Base-by-base conservation (phyloP, 352 stramenopile species). In the Pythium oligandrum region DNA sequence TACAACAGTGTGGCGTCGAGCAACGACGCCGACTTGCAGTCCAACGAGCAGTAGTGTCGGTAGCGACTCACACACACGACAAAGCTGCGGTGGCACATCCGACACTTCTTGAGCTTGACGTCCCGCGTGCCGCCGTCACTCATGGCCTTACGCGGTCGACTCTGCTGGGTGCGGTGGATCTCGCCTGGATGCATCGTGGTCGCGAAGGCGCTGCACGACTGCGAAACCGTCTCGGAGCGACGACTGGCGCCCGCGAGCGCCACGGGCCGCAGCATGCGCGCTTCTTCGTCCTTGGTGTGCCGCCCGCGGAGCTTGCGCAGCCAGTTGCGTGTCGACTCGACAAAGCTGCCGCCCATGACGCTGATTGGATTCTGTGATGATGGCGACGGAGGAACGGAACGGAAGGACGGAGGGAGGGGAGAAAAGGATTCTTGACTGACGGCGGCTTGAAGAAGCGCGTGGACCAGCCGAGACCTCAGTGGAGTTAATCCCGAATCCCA, bases 1-100 rank as follows among this genome's bases (percentile, higher is more conserved):
- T 26, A 26, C 17, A 26, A 26, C 17, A 26, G 17, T 26, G 17
- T 26, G 17, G 17, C 17, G 17, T 57, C 71, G 54, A 83, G 81
- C 46, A 81, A 60, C 57, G 80, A 75, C 26, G 78, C 73, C 32
- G 80, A 87, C 66, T 84, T 90, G 70, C 80, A 90, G 65, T 90
- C 80, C 37, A 88, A 53, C 59, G 80, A 90, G 60, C 80, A 90
- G 51, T 82, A 85, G 57, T 69, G 61, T 33, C 59, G 56, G 63
- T 80, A 88, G 46, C 61, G 64, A 64, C 73, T 88, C 33, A 77
- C 68, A 32, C 56, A 57, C 3, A 46, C 60, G 47, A 83, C 68
- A 51, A 90, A 90, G 52, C 60, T 79, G 52, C 80, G 77, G 39
- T 66, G 65, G 48, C 80, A 90, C 64, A 75, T 78, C 39, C 64